These are phyloP conservation scores for Ephemerocybe angulata DNA, from an alignment of 768 basidiomycete genomes.

Conservation along the genomic window DNA sequence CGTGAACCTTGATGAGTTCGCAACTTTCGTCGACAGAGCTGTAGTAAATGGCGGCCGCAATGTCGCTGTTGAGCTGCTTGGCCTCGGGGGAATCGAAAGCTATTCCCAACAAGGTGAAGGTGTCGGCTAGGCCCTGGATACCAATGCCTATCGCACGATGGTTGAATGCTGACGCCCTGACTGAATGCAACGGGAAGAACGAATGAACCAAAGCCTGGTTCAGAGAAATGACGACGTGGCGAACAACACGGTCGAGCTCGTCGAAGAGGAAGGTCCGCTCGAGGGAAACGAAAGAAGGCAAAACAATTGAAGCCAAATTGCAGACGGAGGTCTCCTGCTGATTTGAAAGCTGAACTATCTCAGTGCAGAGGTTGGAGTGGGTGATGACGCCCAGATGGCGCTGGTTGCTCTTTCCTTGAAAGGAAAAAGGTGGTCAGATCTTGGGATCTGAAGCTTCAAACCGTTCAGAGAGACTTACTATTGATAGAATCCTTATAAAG, in stretches of 20 bases:
- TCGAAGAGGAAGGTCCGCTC: neutral
- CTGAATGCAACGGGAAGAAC: too few relatives aligned
- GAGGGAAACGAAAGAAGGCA: neutral
- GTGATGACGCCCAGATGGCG: constrained; percentile 8
- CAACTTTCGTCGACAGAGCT: constrained; percentile 69
- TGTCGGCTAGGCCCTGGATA: constrained; percentile 80
- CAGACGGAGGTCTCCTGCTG: constrained; percentile 1
- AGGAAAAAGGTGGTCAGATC: neutral
- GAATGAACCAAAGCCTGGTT: too few relatives aligned
- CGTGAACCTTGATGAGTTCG: constrained; percentile 61
- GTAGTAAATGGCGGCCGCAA: constrained; percentile 87
- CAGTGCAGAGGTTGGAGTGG: constrained; percentile 7
- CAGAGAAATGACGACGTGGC: too few relatives aligned
- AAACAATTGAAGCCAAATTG: neutral
- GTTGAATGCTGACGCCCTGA: too few relatives aligned
- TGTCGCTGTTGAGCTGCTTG: constrained; percentile 66
- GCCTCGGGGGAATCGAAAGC: constrained; percentile 75
- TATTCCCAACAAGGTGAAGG: constrained; percentile 81
- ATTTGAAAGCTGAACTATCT: constrained; percentile 3
- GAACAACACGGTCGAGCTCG: too few relatives aligned
- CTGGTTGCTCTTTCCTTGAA: neutral
- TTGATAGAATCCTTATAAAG: constrained; percentile 6
- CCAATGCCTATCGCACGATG: constrained; percentile 74
- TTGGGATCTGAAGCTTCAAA: neutral
- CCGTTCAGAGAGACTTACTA: neutral